Percentiles rank a stretch among this genome's conserved stretches.
phyloP scores from a whole-genome alignment of 2,329 filamentous ascomycete species.

The Diaporthe ampelina region DNA sequence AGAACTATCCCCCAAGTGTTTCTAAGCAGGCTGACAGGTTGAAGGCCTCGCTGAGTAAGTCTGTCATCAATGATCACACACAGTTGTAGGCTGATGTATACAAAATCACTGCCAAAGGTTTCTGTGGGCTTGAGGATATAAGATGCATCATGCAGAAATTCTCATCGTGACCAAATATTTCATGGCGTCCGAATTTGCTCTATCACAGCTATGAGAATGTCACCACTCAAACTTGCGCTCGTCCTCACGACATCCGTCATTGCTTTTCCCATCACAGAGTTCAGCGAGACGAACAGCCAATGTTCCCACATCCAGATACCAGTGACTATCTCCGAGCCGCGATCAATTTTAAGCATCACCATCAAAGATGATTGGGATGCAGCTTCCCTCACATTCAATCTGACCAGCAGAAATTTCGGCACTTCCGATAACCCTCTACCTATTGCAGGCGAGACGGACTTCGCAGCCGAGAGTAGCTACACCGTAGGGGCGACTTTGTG shows the following conservation, averaged over 20 bases:
- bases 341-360: conserved; percentile 47
- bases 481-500: conserved; percentile 48
- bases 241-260: not conserved
- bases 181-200: not conserved
- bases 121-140: not conserved
- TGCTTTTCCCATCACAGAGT: not conserved
- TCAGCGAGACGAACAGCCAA: not conserved
- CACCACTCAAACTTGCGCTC: not conserved
- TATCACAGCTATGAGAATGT: not conserved
- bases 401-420: conserved; percentile 47
- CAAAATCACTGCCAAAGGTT: too few relatives aligned
- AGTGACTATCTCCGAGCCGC: conserved; percentile 46
- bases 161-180: not conserved
- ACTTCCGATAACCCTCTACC: conserved; percentile 45
- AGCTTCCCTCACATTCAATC: conserved; percentile 47
- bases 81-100: not conserved
- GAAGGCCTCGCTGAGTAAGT: conserved; percentile 11
- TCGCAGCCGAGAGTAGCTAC: conserved; percentile 46
- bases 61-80: too few relatives aligned
- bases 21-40: conserved; percentile 10
- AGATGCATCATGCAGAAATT: not conserved
- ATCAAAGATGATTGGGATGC: conserved; percentile 50
- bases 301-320: conserved; percentile 45
- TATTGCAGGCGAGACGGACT: conserved; percentile 44
- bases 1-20: not conserved